These are phyloP conservation scores for Tricladium varicosporioides DNA, from an alignment of 2,329 filamentous ascomycete species.

Conservation along the genomic window DNA sequence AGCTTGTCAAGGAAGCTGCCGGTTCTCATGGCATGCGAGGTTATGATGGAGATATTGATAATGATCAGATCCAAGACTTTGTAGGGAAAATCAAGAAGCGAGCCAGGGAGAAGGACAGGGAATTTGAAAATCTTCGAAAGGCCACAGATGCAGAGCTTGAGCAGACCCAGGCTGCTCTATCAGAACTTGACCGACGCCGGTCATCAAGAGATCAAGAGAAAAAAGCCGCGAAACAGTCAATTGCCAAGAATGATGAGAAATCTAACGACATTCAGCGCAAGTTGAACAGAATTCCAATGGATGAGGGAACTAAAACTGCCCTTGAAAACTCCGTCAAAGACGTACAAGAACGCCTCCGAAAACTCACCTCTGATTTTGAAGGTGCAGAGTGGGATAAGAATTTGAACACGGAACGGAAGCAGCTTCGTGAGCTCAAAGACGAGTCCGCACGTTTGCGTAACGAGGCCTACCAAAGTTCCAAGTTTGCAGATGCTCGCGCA, in stretches of 20 bases:
- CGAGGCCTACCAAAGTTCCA: conserved; percentile 83
- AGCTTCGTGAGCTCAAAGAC: conserved; percentile 68
- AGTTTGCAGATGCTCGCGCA: conserved; percentile 77
- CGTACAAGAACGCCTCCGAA: conserved; percentile 59
- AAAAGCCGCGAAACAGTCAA: conserved; percentile 68
- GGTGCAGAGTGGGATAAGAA: conserved; percentile 67
- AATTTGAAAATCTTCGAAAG: conserved; percentile 70
- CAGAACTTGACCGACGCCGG: conserved; percentile 71
- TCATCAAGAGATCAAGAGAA: conserved; percentile 73
- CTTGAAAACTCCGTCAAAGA: conserved; percentile 74
- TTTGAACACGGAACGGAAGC: conserved; percentile 62
- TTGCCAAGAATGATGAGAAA: conserved; percentile 70
- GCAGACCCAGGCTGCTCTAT: conserved; percentile 68
- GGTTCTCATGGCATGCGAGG: conserved; percentile 76
- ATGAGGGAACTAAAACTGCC: conserved; percentile 79
- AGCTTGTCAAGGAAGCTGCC: conserved; percentile 76
- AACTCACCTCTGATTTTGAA: conserved; percentile 61
- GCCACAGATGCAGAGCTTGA: conserved; percentile 74
- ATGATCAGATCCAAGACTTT: conserved; percentile 72
- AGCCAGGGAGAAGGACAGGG: conserved; percentile 72
- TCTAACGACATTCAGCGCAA: conserved; percentile 64
- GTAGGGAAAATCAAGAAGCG: conserved; percentile 74
- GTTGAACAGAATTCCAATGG: conserved; percentile 71
- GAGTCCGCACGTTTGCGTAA: conserved; percentile 68
- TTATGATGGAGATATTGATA: conserved; percentile 75